These are phyloP conservation scores for Athelia psychrophila DNA, from an alignment of 1,284 basidiomycete genomes.

Conservation along the genomic window DNA sequence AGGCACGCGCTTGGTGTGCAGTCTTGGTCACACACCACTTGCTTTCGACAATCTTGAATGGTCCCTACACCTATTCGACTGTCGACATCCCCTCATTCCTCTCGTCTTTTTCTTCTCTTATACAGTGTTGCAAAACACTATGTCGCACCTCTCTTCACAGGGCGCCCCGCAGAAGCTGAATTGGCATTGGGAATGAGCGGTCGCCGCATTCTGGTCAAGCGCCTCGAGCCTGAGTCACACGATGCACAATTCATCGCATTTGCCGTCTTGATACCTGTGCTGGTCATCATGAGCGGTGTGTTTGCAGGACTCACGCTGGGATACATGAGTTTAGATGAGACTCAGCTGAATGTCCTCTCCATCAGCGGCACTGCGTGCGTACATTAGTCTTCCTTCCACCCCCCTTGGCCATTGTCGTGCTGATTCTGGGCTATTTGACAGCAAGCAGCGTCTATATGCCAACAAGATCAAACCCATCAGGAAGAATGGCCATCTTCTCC, in stretches of 20 bases:
- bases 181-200: no score
- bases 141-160: conserved; percentile 21
- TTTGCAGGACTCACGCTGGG: conserved; percentile 82
- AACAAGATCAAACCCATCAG: conserved; percentile 86
- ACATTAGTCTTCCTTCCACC: background rate
- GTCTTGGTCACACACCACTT: no score
- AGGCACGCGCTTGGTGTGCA: no score
- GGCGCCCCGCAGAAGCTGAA: no score
- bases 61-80: no score
- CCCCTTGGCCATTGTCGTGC: background rate
- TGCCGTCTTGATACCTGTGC: conserved; percentile 50
- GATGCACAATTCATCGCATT: conserved; percentile 40
- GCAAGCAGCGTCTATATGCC: conserved; percentile 78
- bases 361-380: conserved; percentile 80
- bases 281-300: conserved; percentile 51
- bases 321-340: conserved; percentile 93
- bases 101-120: conserved; percentile 43
- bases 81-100: conserved; percentile 21
- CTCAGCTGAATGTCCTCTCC: conserved; percentile 84
- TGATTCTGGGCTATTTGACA: conserved; percentile 20
- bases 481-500: conserved; percentile 79
- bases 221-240: conserved; percentile 28
- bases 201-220: conserved; percentile 13
- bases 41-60: no score
- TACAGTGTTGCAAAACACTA: conserved; percentile 40